Conservation (phyloP, 495 filamentous ascomycete species). For the Talaromyces liani region DNA sequence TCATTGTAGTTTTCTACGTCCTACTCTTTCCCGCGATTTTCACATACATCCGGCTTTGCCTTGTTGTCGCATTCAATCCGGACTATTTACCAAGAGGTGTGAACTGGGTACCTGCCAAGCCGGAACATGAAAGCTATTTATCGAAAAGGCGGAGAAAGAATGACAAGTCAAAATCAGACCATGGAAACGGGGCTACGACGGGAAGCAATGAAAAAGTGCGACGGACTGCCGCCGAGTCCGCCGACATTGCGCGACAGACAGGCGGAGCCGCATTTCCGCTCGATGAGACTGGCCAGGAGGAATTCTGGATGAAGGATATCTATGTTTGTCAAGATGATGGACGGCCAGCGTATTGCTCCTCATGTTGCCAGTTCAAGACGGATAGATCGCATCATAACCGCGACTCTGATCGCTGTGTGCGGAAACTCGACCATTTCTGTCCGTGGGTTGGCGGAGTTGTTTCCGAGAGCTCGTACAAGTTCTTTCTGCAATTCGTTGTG, state of each 20-base stretch:
- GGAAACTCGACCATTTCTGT: constrained; percentile 92
- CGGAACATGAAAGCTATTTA: constrained; percentile 13
- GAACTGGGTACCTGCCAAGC: constrained; percentile 21
- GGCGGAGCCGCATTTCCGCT: constrained; percentile 18
- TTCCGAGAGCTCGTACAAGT: constrained; percentile 79
- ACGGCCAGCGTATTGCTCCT: constrained; percentile 69
- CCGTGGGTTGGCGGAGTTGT: constrained; percentile 93
- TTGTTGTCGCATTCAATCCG: constrained; percentile 56
- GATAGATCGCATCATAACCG: constrained; percentile 82
- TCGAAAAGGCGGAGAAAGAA: constrained; percentile 6
- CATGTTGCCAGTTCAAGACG: constrained; percentile 74
- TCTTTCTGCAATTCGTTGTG: constrained; percentile 76
- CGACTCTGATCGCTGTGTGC: constrained; percentile 70
- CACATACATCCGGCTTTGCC: constrained; percentile 62
- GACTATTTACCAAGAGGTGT: constrained; percentile 60
- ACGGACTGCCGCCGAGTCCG: constrained; percentile 15
- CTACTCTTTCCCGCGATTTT: constrained; percentile 57
- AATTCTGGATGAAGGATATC: constrained; percentile 70
- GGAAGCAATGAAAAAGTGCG: neutral
- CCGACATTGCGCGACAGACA: constrained; percentile 18
- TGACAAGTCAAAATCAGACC: constrained; percentile 13
- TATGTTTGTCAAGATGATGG: constrained; percentile 79
- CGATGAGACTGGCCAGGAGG: constrained; percentile 30
- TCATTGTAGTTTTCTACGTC: constrained; percentile 64
- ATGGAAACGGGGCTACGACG: constrained; percentile 17